Evolutionary conservation across 1,284 basidiomycete genomes (phyloP).

Genomic region (Chalciporus piperatoides): DNA sequence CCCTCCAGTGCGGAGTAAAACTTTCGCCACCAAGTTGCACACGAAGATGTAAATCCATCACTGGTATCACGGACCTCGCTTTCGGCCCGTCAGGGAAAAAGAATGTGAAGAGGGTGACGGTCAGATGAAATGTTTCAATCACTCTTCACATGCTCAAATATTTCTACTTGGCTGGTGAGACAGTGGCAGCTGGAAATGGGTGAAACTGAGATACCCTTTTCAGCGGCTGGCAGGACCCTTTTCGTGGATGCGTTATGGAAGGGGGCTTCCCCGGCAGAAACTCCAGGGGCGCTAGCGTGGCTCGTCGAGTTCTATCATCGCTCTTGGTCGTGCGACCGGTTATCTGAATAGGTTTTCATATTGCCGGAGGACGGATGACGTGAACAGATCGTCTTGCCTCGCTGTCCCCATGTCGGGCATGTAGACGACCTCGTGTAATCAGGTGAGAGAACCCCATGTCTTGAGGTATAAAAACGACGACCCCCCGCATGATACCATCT

Average conservation of each 20-base stretch:
- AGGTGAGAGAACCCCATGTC: conserved; percentile 24
- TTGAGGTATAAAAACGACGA: conserved; percentile 30
- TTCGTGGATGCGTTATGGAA: conserved; percentile 32
- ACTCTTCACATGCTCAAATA: conserved; percentile 27
- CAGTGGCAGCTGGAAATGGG: conserved; percentile 28
- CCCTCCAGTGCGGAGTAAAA: neutral
- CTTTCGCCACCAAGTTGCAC: conserved; percentile 12
- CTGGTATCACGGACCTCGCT: neutral
- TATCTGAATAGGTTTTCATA: conserved; percentile 28
- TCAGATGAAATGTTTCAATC: conserved; percentile 11
- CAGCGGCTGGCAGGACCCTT: conserved; percentile 26
- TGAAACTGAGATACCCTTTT: conserved; percentile 32
- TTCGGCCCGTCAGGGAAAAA: conserved; percentile 7
- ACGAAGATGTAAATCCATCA: conserved; percentile 3
- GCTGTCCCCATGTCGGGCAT: conserved; percentile 29
- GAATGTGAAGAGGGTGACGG: conserved; percentile 6
- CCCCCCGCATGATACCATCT: conserved; percentile 7
- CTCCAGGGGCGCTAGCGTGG: conserved; percentile 8
- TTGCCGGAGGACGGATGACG: conserved; percentile 29
- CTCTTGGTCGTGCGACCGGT: conserved; percentile 29
- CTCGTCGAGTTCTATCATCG: conserved; percentile 10
- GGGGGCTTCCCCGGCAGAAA: conserved; percentile 27
- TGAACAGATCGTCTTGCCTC: conserved; percentile 23
- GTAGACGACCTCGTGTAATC: conserved; percentile 30
- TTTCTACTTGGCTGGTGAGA: conserved; percentile 23